Evolutionary conservation across 345 rosid genomes (phyloP).

Genomic region (Durio zibethinus): DNA sequence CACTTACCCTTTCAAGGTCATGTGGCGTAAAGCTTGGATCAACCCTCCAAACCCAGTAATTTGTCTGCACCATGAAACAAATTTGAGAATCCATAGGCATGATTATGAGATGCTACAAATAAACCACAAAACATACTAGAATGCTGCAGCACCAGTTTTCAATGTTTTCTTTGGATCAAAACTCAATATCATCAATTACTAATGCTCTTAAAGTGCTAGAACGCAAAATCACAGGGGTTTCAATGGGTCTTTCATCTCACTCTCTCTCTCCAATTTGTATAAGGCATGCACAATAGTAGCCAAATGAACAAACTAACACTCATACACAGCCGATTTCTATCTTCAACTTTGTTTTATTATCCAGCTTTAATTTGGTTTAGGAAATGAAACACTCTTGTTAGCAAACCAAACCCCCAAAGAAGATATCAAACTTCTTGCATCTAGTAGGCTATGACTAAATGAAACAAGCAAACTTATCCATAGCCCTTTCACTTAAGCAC

Average conservation of each 20-base stretch:
- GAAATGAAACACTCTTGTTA: background rate
- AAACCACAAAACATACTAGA: background rate
- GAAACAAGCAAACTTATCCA: conserved; percentile 9
- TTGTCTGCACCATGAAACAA: conserved; percentile 42
- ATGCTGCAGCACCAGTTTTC: background rate
- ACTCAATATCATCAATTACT: background rate
- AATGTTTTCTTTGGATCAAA: background rate
- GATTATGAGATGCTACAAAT: conserved; percentile 5
- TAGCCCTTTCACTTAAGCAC: conserved; percentile 1
- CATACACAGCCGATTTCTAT: background rate
- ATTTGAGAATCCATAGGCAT: background rate
- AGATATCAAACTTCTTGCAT: background rate
- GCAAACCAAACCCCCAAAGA: background rate
- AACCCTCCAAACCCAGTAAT: conserved; percentile 81
- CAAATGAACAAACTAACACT: background rate
- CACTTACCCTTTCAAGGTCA: conserved; percentile 59
- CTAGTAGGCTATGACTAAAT: background rate
- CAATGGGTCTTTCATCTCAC: background rate
- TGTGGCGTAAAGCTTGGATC: conserved; percentile 64
- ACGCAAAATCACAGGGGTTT: background rate
- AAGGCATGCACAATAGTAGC: background rate
- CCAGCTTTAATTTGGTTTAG: background rate
- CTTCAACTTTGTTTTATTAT: background rate
- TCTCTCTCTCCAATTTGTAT: background rate
- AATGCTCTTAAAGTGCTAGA: background rate